These are phyloP conservation scores for Aegilops longissima DNA, from an alignment of 176 grass and related monocot species.

Conservation along the genomic window DNA sequence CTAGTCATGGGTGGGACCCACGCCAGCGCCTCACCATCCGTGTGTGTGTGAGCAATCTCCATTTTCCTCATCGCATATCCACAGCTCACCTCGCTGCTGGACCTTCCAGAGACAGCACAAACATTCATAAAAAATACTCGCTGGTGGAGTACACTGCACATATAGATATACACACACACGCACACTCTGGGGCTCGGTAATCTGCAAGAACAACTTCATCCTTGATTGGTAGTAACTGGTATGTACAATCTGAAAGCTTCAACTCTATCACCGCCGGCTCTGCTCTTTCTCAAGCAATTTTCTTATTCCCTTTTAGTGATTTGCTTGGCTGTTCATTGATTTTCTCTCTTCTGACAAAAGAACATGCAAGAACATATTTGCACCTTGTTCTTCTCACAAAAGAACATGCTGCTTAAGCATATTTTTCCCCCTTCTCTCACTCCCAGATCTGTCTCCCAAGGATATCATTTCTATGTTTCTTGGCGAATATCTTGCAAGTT, in stretches of 20 bases:
- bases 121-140: too few relatives aligned
- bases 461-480: not conserved
- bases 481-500: not conserved
- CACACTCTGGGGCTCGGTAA: not conserved
- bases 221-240: not conserved
- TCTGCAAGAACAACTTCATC: not conserved
- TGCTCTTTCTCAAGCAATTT: not conserved
- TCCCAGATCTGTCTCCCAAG: too few relatives aligned
- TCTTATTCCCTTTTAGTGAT: not conserved
- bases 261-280: not conserved
- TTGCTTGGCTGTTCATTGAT: not conserved
- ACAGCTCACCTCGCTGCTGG: not conserved
- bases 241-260: not conserved
- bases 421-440: not conserved
- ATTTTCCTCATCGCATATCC: slow-evolving; percentile 22
- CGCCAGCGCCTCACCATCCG: not conserved
- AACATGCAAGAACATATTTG: too few relatives aligned
- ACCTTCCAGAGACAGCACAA: too few relatives aligned
- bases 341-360: too few relatives aligned
- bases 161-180: not conserved
- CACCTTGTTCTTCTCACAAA: not conserved
- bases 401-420: not conserved
- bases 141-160: too few relatives aligned
- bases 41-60: not conserved
- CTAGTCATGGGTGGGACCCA: not conserved